A percentile compares a stretch with the other conserved stretches of the same genome.
Conservation (phyloP, 129 eudicot species). For the Flaveria sonorensis region DNA sequence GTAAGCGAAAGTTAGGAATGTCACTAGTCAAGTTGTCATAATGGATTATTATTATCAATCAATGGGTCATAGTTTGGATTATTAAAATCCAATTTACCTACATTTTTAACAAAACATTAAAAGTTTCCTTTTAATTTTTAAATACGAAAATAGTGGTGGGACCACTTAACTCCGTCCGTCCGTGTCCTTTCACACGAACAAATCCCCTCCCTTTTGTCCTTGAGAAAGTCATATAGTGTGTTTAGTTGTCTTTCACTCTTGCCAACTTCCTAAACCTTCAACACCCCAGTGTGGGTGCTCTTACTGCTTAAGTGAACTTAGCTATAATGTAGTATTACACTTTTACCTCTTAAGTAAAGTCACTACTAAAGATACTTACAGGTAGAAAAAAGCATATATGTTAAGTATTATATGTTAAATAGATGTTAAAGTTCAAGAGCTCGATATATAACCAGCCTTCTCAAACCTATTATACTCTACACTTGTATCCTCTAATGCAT, state of each 20-base stretch:
- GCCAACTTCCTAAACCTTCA: not conserved
- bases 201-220: not conserved
- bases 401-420: not conserved
- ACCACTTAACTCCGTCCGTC: not conserved
- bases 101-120: not conserved
- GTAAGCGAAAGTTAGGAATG: no score
- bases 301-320: not conserved
- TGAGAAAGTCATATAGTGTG: not conserved
- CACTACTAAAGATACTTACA: not conserved
- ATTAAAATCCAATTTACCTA: not conserved
- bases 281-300: not conserved
- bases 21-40: no score
- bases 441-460: not conserved
- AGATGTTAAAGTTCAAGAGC: not conserved
- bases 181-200: not conserved
- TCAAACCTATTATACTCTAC: not conserved
- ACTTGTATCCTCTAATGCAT: not conserved
- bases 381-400: not conserved
- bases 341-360: not conserved
- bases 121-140: not conserved
- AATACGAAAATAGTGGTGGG: not conserved
- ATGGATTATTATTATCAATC: no score
- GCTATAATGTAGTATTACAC: not conserved
- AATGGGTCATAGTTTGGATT: no score
- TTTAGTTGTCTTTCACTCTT: not conserved